Conservation (phyloP, 2,329 filamentous ascomycete species). For the Cordyceps farinosa region DNA sequence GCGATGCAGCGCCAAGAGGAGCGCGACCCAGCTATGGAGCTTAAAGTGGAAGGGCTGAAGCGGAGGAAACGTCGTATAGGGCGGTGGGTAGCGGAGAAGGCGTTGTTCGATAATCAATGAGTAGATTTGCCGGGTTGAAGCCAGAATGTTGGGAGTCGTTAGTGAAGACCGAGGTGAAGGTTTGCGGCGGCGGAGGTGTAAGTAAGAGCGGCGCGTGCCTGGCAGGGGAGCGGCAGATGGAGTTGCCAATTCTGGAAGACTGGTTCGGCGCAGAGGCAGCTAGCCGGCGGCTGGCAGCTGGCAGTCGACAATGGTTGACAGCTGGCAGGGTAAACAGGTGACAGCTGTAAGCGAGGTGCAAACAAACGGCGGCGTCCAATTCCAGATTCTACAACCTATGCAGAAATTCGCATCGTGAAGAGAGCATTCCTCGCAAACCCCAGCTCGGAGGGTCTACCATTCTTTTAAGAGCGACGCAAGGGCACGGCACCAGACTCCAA, state of each 20-base stretch:
- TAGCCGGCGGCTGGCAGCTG: conserved; percentile 3
- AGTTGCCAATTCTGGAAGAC: conserved; percentile 16
- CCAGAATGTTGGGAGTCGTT: background rate
- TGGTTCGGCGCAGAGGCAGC: background rate
- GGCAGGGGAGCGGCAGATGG: conserved; percentile 9
- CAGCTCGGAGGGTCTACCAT: conserved; percentile 16
- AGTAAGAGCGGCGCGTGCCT: conserved; percentile 1
- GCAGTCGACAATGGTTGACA: background rate
- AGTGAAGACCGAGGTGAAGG: background rate
- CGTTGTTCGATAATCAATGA: background rate
- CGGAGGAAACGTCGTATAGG: background rate
- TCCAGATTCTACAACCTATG: conserved; percentile 6
- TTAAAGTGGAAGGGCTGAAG: conserved; percentile 2
- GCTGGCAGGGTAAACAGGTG: background rate
- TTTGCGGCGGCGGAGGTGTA: conserved; percentile 2
- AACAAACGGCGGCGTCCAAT: background rate
- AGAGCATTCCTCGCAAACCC: conserved; percentile 8
- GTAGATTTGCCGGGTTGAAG: background rate
- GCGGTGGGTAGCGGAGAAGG: background rate
- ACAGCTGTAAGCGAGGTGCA: background rate
- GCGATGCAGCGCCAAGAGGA: conserved; percentile 6
- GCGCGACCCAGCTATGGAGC: background rate
- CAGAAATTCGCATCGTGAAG: conserved; percentile 10
- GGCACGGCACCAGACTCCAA: conserved; percentile 16
- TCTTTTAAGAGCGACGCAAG: conserved; percentile 18